Evolutionary conservation across 192 early-diverging fungal genomes (phyloP), one percentile per base, ranked within the genome.

Genomic region (Funneliformis mosseae): DNA sequence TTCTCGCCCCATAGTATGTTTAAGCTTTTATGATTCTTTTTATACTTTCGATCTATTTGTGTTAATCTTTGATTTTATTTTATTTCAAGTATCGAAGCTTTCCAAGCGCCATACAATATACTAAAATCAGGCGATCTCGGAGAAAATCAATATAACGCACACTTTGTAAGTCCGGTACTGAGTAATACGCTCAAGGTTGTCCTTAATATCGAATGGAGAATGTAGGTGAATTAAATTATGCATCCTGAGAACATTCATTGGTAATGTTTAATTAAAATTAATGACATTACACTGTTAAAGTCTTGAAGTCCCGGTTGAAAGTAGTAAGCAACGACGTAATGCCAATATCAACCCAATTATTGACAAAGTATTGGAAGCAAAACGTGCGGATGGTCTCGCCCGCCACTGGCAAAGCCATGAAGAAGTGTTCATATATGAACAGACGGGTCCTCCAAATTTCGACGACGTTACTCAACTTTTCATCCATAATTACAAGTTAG

Each of bases 141-240:
- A 66, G 76, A 78, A 27, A 78, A 78, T 67, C 76, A 78, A 42
- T 78, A n/a, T 43, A 77, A 67, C 45, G 76, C 76, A 18, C 76
- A 77, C 28, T 77, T 77, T 46, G 18, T 77, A 66, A 77, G 39
- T 45, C 63, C 62, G 5, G 46, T 77, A 77, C 25, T 77, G 4
- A 66, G 14, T 6, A 77, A 77, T 64, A 10, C 62, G 27, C n/a
- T 78, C 18, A 60, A 78, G 23, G 27, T 23, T 67, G 6, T 67
- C 28, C 25, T 18, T 78, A 62, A 21, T 11, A 4, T 76, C 18
- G 74, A 76, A n/a, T 76, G 76, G 76, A 61, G 76, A 78, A 78
- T 67, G 76, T 67, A 78, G 46, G 76, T 78, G n/a, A n/a, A n/a
- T 43, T 38, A 23, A 48, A 78, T 78, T 78, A 78, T 78, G 3